Percentiles rank a stretch among this genome's conserved stretches.
phyloP scores from a whole-genome alignment of 768 basidiomycete genomes.

The Pholiota molesta region DNA sequence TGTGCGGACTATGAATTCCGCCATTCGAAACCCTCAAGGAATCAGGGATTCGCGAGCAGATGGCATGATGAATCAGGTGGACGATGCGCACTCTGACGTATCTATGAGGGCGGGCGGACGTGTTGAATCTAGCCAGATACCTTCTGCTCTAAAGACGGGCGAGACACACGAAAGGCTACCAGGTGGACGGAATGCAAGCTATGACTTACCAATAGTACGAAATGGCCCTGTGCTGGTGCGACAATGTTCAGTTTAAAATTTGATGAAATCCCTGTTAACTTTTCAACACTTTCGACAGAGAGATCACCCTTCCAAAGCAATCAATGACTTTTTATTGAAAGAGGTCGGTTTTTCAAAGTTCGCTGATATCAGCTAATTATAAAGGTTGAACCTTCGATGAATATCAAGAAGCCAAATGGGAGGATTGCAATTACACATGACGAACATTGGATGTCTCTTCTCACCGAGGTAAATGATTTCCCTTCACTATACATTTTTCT shows the following conservation, averaged over 20 bases:
- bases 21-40: background rate
- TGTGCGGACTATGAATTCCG: background rate
- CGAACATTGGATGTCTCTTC: background rate
- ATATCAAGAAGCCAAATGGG: background rate
- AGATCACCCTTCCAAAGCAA: background rate
- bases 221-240: background rate
- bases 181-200: background rate
- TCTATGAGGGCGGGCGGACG: background rate
- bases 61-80: background rate
- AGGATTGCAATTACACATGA: background rate
- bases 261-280: background rate
- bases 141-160: background rate
- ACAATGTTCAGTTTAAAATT: background rate
- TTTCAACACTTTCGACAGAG: background rate
- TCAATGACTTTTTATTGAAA: background rate
- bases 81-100: background rate
- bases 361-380: too few species aligned
- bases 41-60: background rate
- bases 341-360: background rate
- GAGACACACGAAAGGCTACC: background rate
- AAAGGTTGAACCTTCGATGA: too few species aligned
- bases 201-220: background rate
- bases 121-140: background rate
- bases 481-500: background rate
- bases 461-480: background rate